Evolutionary conservation across 176 grass and related monocot species (phyloP), one percentile per base, ranked within the genome.

Genomic region (Oryza brachyantha): DNA sequence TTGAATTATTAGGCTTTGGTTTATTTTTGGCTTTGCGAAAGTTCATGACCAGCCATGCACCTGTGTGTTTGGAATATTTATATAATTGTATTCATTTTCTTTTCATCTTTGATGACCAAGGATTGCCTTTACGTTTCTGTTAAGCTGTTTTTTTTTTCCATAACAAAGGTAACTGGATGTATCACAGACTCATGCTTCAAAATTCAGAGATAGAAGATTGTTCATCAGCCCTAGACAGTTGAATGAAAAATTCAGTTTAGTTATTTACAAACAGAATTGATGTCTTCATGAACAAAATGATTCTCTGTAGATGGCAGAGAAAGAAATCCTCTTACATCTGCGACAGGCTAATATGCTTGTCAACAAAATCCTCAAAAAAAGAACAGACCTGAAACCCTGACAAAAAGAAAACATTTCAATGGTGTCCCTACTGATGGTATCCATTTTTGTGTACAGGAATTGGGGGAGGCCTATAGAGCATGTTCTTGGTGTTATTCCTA

Each of bases 361-460:
- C 66, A 81, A 81, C 77, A 81, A 89, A 85, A 84, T 79, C 70
- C 59, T 74, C 29, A 21, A 50, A 29, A 61, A 60, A 43, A 78
- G 19, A 68, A 68, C 48, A 59, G 57, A 5, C 7, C 25, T 24
- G 59, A 80, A 19, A 39, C 74, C 29, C 19, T 43, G 72, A 62
- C 52, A 36, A 64, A 57, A 38, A 32, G 4, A 62, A 57, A 25
- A 36, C 34, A 85, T 65, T 29, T 64, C 52, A 29, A 10, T 42
- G 11, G 1, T 70, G 62, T 74, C 10, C 34, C 77, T 84, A 84
- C 83, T 92, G 90, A 70, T 66, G 75, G 66, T 69, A 90, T 46
- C 70, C 80, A 31, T 64, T 87, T 52, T 88, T 96, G 74, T 88
- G 83, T 24, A 96, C 58, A 74, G 84, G 90, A 74, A 96, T 86